Conservation (phyloP, 106 monocot genomes). For the Gastrodia elata region DNA sequence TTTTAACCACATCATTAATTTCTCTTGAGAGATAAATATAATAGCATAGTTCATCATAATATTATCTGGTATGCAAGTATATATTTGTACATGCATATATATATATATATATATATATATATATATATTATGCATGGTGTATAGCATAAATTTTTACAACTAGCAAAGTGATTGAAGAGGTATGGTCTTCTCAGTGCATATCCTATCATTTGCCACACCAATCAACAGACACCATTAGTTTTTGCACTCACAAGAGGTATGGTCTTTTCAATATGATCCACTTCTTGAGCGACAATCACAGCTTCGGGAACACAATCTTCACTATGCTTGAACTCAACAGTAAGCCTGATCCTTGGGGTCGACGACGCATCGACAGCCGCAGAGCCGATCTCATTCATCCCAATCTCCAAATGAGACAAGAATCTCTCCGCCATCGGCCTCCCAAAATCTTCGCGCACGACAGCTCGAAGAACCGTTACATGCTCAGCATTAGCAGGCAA, state of each 20-base stretch:
- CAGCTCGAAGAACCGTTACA: conserved; percentile 69
- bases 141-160: no score
- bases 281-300: conserved; percentile 20
- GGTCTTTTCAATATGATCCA: conserved; percentile 6
- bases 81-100: no score
- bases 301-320: neutral
- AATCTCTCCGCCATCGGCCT: conserved; percentile 30
- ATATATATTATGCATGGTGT: no score
- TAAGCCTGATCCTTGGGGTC: conserved; percentile 12
- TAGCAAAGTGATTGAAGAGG: no score
- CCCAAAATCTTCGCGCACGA: conserved; percentile 86
- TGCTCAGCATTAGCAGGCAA: conserved; percentile 83
- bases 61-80: no score
- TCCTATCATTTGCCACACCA: neutral
- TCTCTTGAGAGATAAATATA: no score
- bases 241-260: conserved; percentile 24
- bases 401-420: conserved; percentile 20
- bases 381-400: conserved; percentile 23
- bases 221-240: conserved; percentile 36
- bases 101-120: no score
- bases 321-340: conserved; percentile 18
- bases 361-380: neutral
- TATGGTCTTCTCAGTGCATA: no score
- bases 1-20: no score
- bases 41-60: no score